Base-by-base conservation (phyloP, 805 yeast species). In the Brettanomyces naardenensis region DNA sequence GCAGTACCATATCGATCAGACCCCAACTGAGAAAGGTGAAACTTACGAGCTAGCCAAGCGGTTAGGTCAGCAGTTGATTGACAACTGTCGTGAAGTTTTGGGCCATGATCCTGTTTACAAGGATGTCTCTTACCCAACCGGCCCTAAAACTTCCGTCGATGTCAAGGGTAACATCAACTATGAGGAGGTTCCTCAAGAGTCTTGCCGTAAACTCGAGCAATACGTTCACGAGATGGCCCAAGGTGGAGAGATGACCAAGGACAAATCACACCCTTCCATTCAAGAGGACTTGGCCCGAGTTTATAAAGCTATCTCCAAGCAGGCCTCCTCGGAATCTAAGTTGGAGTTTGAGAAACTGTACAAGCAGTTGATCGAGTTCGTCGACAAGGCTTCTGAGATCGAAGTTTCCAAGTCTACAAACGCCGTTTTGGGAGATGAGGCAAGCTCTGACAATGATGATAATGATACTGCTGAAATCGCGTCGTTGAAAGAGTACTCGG, bases 171-270 rank as follows among this genome's bases (percentile, higher is more conserved):
- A 79, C 58, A 75, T 92, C 55, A 72, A 69, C 42, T 92, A 87
- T 65, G 70, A 77, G 43, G 98, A 92, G 68, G 81, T 73, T 44
- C 79, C 86, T 58, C 84, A 95, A 65, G 85, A 89, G 35, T 76
- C 90, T 44, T 94, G 89, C 46, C 80, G 97, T 65, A 92, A 92
- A 62, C 74, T 92, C 46, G 96, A 92, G 66, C 90, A 89, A 61
- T 92, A 92, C 61, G 97, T 92, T 48, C 75, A 78, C 58, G 95
- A 86, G 64, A 89, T 92, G 97, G 95, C 97, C 38, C 80, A 76
- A 56, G 98, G 98, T 65, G 89, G 95, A 52, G 78, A 78, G 48
- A 65, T 86, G 56, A 85, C 97, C 42, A 78, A 71, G 51, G 68
- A 66, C 43, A 60, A 65, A 33, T 26, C 37, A 9, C 81, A 84